Evolutionary conservation across 2,329 filamentous ascomycete genomes (phyloP), one percentile per base, ranked within the genome.

Genomic region (Colletotrichum australisinense): DNA sequence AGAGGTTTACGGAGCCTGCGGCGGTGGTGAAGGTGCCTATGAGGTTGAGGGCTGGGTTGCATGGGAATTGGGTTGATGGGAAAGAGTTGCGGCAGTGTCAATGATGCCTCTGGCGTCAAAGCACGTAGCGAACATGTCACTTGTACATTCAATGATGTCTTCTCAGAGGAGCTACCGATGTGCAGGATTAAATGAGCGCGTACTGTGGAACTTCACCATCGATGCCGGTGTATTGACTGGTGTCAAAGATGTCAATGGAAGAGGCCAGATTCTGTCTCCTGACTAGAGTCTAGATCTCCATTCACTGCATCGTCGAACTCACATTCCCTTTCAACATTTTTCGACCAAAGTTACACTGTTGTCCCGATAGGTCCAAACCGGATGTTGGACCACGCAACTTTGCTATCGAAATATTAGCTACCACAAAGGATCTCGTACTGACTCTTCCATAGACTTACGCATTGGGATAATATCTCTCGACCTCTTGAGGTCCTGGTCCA

Each of bases 361-460:
- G 84, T 84, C 71, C 83, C 83, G 69, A 88, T 82, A 24, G 85
- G 82, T 8, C 86, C 86, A 71, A 84, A 82, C 77, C 83, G 86
- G 78, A 88, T 87, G 79, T 87, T 87, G 56, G 85, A 86, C 79
- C 82, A 88, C 22, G 79, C 78, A 42, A 88, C 86, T 69, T 80
- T 80, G 52, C 85, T 80, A 22, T 38, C 19, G 1, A 9, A 22
- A 16, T 7, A 52, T 67, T 9, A 24, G 42, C 30, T 7, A 42
- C 38, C 38, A 42, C 5, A 16, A 16, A 16, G 14, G 5, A 14
- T 42, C 38, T 42, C 12, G 12, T 1, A 5, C 12, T 5, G 14
- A 12, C 1, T 1, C 14, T 4, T 38, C 35, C 14, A 38, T 19
- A 19, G 5, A 42, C 38, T 42, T 3, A 42, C 14, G 38, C 38